Evolutionary conservation across 345 rosid genomes (phyloP).

Genomic region (Salix suchowensis): DNA sequence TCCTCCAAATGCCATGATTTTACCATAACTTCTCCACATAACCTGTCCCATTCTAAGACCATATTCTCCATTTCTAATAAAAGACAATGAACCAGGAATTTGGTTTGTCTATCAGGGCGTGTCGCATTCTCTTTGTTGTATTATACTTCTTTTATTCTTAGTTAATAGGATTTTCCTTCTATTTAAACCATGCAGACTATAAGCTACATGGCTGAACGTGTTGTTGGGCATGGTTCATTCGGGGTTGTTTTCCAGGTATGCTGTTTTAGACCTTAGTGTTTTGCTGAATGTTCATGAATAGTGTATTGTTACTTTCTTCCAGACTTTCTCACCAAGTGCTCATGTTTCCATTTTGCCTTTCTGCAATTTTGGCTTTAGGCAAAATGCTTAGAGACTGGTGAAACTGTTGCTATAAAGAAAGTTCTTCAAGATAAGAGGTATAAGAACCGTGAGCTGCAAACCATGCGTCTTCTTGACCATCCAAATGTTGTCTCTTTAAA

Average conservation of each 20-base stretch:
- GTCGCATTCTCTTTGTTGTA: neutral
- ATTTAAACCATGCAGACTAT: conserved; percentile 50
- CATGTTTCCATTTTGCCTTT: neutral
- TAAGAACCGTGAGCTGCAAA: conserved; percentile 96
- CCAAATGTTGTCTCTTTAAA: conserved; percentile 82
- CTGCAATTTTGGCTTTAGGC: conserved; percentile 45
- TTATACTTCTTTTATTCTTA: neutral
- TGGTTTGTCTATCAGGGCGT: neutral
- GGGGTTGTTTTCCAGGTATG: conserved; percentile 95
- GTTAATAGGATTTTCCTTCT: neutral
- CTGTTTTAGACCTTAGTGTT: neutral
- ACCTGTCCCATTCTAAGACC: neutral
- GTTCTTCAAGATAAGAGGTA: conserved; percentile 95
- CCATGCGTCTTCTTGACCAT: conserved; percentile 97
- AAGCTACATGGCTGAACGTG: conserved; percentile 98
- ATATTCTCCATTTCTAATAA: neutral
- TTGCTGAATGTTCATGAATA: neutral
- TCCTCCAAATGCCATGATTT: neutral
- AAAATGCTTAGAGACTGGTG: conserved; percentile 91
- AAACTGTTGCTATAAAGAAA: conserved; percentile 96
- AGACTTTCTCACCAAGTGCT: neutral
- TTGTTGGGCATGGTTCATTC: conserved; percentile 94
- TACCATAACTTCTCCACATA: neutral
- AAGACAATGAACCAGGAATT: neutral
- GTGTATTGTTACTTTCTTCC: neutral